A percentile compares a stretch with the other conserved stretches of the same genome.
Evolutionary conservation across 768 basidiomycete genomes (phyloP).

Genomic region (Tephrocybe sp.): DNA sequence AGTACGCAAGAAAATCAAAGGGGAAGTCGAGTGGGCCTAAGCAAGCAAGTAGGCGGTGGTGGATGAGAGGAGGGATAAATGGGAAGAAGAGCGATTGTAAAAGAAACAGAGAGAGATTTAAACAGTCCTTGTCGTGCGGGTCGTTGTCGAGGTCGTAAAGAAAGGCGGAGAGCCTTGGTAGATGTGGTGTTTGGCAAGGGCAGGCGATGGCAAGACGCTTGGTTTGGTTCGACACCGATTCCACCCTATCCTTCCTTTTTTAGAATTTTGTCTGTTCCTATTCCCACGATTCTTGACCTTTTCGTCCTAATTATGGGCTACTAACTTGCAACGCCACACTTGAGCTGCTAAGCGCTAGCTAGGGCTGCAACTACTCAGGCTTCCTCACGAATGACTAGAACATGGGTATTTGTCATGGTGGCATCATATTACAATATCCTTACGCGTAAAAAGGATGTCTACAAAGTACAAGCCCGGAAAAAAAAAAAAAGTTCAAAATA

Average conservation of each 20-base stretch:
- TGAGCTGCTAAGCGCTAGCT: too few species aligned
- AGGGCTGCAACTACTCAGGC: too few species aligned
- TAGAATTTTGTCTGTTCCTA: conserved; percentile 15
- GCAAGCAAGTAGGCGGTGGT: conserved; percentile 16
- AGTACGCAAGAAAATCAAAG: conserved; percentile 26
- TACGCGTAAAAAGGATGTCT: too few species aligned
- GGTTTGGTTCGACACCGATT: conserved; percentile 29
- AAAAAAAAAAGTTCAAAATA: not conserved
- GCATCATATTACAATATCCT: too few species aligned
- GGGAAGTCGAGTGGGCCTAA: conserved; percentile 18
- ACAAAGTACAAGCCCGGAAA: conserved; percentile 14
- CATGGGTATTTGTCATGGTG: too few species aligned
- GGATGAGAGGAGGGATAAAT: conserved; percentile 28
- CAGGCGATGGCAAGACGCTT: conserved; percentile 32
- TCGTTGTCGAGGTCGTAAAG: conserved; percentile 55
- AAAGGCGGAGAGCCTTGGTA: conserved; percentile 31
- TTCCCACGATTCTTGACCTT: conserved; percentile 16
- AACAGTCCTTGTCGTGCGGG: conserved; percentile 53
- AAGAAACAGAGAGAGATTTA: conserved; percentile 40
- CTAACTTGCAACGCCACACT: too few species aligned
- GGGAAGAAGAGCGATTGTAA: conserved; percentile 26
- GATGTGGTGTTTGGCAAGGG: conserved; percentile 28
- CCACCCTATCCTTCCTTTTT: conserved; percentile 29
- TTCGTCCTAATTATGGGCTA: not conserved
- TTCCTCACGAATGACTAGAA: too few species aligned